Conservation (phyloP, 148 eudicot genomes). For the Amaranthus cruentus region DNA sequence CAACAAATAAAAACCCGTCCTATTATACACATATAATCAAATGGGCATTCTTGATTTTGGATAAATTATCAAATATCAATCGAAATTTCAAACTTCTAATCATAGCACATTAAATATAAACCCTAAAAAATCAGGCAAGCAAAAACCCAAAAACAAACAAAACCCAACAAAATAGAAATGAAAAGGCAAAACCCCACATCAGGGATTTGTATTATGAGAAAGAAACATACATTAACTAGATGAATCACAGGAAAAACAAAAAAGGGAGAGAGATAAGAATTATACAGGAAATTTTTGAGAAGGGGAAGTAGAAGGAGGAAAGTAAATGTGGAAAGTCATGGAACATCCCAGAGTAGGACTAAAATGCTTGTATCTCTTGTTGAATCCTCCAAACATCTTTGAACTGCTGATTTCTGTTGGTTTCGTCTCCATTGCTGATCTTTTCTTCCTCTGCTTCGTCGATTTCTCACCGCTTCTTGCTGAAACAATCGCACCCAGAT, state of each 20-base stretch:
- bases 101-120: not conserved
- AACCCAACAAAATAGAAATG: not conserved
- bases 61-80: constrained; percentile 6
- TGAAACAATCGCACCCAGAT: not conserved
- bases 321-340: constrained; percentile 81
- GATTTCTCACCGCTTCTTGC: constrained; percentile 21
- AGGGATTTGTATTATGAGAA: not conserved
- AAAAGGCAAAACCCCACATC: not conserved
- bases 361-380: constrained; percentile 85
- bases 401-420: constrained; percentile 78
- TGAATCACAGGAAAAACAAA: not conserved
- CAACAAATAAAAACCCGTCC: no score
- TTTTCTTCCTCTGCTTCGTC: not conserved
- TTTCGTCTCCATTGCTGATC: constrained; percentile 46
- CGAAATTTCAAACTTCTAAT: not conserved
- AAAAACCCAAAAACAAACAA: constrained; percentile 8
- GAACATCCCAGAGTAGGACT: constrained; percentile 79
- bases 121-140: not conserved
- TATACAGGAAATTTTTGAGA: constrained; percentile 76
- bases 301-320: constrained; percentile 65
- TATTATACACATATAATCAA: not conserved
- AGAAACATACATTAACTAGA: not conserved
- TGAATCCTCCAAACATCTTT: constrained; percentile 86
- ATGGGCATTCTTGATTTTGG: not conserved
- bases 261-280: not conserved